A percentile compares a stretch with the other conserved stretches of the same genome.
Conservation (phyloP, 768 basidiomycete genomes). For the Butyriboletus loyo region DNA sequence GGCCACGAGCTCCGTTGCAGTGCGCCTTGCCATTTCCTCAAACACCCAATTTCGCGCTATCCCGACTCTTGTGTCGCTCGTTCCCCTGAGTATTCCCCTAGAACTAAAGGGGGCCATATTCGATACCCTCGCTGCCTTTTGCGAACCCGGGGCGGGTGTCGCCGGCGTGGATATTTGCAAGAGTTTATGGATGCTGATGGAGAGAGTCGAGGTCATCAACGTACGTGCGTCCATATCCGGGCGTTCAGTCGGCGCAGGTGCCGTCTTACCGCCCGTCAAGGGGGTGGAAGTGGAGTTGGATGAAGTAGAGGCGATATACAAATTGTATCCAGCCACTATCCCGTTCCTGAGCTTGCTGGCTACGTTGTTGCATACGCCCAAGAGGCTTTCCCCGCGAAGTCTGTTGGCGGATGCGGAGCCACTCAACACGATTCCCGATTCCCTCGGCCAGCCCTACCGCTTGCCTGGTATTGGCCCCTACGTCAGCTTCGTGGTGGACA, state of each 20-base stretch:
- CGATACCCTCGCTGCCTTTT: conserved; percentile 78
- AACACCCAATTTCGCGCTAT: conserved; percentile 81
- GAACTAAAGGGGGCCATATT: conserved; percentile 87
- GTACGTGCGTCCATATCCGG: conserved; percentile 48
- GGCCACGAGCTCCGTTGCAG: conserved; percentile 69
- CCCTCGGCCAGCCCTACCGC: conserved; percentile 76
- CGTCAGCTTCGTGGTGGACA: conserved; percentile 83
- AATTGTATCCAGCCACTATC: conserved; percentile 83
- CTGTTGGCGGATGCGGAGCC: conserved; percentile 57
- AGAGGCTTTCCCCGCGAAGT: conserved; percentile 61
- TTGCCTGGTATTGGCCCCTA: conserved; percentile 80
- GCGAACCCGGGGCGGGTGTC: conserved; percentile 70
- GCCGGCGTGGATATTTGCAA: conserved; percentile 78
- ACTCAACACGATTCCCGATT: conserved; percentile 74
- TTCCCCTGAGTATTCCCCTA: conserved; percentile 80
- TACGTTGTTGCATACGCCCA: conserved; percentile 81
- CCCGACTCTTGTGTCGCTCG: conserved; percentile 71
- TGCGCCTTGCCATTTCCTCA: conserved; percentile 72
- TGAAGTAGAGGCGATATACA: conserved; percentile 76
- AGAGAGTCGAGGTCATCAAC: conserved; percentile 79
- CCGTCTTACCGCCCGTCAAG: conserved; percentile 52
- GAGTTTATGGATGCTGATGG: conserved; percentile 81
- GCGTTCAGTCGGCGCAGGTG: conserved; percentile 24
- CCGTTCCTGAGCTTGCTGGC: conserved; percentile 82
- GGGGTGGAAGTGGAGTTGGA: conserved; percentile 88